phyloP scores from a whole-genome alignment of 163 green algal species.

The Trebouxia gelatinosa region DNA sequence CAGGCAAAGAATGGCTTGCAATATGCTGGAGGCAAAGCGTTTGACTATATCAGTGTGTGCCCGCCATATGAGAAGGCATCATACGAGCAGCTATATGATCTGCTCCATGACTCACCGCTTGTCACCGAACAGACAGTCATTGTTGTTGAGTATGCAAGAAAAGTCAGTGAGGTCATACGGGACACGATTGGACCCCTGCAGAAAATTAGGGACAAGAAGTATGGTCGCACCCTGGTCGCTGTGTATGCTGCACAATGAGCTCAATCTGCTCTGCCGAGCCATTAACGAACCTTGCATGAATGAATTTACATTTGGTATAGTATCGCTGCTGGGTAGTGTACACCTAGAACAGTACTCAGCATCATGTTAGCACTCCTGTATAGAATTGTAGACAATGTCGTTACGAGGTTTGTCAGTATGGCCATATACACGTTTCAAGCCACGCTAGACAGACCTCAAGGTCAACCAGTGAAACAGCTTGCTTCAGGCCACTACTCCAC shows the following conservation, averaged over 20 bases:
- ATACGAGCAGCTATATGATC: slow-evolving; percentile 84
- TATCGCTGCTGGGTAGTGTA: background rate
- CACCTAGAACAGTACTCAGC: background rate
- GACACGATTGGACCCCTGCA: slow-evolving; percentile 60
- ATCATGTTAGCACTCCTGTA: background rate
- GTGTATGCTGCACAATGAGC: slow-evolving; percentile 31
- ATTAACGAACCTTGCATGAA: background rate
- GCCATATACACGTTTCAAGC: background rate
- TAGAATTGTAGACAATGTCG: background rate
- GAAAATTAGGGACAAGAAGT: slow-evolving; percentile 76
- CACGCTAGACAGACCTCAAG: background rate
- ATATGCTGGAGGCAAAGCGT: slow-evolving; percentile 62
- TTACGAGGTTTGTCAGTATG: background rate
- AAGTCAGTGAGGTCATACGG: slow-evolving; percentile 51
- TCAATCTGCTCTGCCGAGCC: background rate
- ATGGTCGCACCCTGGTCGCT: slow-evolving; percentile 81
- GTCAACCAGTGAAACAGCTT: background rate
- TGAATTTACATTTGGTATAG: background rate
- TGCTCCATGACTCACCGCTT: slow-evolving; percentile 67
- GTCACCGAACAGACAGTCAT: slow-evolving; percentile 66
- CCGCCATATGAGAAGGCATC: slow-evolving; percentile 87
- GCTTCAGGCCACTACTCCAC: background rate
- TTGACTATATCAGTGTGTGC: slow-evolving; percentile 84
- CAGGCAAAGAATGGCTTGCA: slow-evolving; percentile 40
- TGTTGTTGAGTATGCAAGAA: slow-evolving; percentile 88